Evolutionary conservation across 495 filamentous ascomycete species (phyloP), one percentile per base, ranked within the genome.

Genomic region (Penicillium ucsense): DNA sequence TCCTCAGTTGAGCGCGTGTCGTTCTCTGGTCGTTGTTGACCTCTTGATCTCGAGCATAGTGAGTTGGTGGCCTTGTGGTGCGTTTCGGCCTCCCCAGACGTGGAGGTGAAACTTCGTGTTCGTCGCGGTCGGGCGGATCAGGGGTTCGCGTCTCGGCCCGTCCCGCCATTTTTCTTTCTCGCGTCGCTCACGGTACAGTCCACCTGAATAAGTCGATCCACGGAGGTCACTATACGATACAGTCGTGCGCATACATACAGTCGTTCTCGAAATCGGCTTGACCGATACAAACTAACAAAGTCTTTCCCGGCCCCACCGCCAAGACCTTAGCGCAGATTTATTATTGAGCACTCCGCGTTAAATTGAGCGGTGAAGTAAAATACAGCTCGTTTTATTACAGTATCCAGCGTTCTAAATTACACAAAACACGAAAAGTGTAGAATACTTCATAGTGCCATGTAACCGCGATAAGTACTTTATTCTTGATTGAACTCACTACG

Each of bases 181-280:
- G 8, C n/a, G n/a, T n/a, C n/a, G n/a, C n/a, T n/a, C n/a, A n/a
- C n/a, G n/a, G n/a, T n/a, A n/a, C n/a, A n/a, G n/a, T n/a, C n/a
- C n/a, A n/a, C n/a, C n/a, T n/a, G n/a, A n/a, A n/a, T n/a, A n/a
- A n/a, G n/a, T n/a, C n/a, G n/a, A n/a, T n/a, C n/a, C n/a, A n/a
- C n/a, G n/a, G n/a, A n/a, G n/a, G n/a, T n/a, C n/a, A n/a, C n/a
- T n/a, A n/a, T n/a, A n/a, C n/a, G n/a, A n/a, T n/a, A n/a, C n/a
- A n/a, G n/a, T n/a, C n/a, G n/a, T n/a, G n/a, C n/a, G n/a, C n/a
- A n/a, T n/a, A n/a, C n/a, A 20, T 48, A 41, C 31, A 36, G 46
- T 29, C 27, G n/a, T 41, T 48, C 30, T 40, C 46, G 46, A 48
- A 48, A 48, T 35, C 30, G 46, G 31, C 46, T 48, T 42, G 28